Base-by-base conservation (phyloP, 371 early-diverging fungal species). In the Mucor sp. region DNA sequence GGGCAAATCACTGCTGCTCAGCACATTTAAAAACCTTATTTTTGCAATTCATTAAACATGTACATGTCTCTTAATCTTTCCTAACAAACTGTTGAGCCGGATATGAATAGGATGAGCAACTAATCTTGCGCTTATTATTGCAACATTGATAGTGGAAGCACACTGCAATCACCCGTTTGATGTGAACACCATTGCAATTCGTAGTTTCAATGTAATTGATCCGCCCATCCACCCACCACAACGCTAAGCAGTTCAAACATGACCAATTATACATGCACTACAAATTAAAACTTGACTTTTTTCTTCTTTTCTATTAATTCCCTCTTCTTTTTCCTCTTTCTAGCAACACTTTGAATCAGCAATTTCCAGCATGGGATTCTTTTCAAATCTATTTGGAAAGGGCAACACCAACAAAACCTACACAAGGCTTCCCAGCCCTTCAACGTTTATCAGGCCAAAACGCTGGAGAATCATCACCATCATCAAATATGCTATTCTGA, bases 371-470 rank as follows among this genome's bases (percentile, higher is more conserved):
- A 72, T 68, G 66, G 41, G 71, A 15, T 44, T 72, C 39, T 62
- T 72, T 15, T 58, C 68, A 4, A 68, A 69, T 63, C 21, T 68
- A 6, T 61, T 72, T 62, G 60, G 67, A 21, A 63, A 12, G 9
- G 47, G 37, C 32, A 41, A 44, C 4, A 62, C 12, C 4, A 63
- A 63, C 41, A 50, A 59, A 19, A 55, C 69, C 0, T 72, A 72
- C 41, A 66, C 63, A 50, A 65, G 69, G 14, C 33, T 74, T 23
- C 72, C 70, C 1, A 75, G 43, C 21, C 58, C 75, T 50, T 61
- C 75, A 25, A 74, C 76, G 0, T 74, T 72, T 41, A 63, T 79
- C 7, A 63, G 76, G 57, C 76, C 75, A 8, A 79, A 79, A 32
- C 74, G 79, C 6, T 79, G 82, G 77, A 62, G 75, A 23, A 19